phyloP scores from a whole-genome alignment of 352 stramenopile species.

The Phytophthora hibernalis region DNA sequence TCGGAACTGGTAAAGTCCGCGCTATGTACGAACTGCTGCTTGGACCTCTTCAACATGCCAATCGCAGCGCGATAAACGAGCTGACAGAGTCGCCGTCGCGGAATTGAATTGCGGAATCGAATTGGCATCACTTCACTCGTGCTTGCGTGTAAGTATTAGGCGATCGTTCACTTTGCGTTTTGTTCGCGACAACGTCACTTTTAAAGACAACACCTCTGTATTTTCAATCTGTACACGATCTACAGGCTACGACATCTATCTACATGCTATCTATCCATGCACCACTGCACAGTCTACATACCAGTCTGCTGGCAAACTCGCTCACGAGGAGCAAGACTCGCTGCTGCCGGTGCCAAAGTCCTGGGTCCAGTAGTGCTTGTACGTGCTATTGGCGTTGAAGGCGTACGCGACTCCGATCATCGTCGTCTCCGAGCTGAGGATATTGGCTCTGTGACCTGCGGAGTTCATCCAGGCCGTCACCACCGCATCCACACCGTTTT shows the following conservation, averaged over 20 bases:
- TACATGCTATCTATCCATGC: constrained; percentile 5
- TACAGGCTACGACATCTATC: too few species aligned
- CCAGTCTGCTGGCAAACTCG: too few species aligned
- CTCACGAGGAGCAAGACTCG: constrained; percentile 33
- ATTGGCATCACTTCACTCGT: not conserved
- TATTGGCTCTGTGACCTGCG: constrained; percentile 34
- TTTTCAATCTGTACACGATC: not conserved
- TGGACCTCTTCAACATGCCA: constrained; percentile 3
- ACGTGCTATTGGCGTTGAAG: constrained; percentile 45
- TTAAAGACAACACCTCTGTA: too few species aligned
- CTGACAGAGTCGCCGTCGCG: not conserved
- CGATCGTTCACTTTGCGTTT: too few species aligned
- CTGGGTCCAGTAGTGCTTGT: constrained; percentile 72
- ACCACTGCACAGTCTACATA: not conserved
- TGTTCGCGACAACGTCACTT: too few species aligned
- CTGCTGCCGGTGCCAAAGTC: constrained; percentile 47
- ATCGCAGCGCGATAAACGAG: not conserved
- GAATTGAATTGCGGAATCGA: too few species aligned
- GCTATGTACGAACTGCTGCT: not conserved
- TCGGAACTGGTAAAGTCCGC: not conserved
- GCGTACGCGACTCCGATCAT: constrained; percentile 53
- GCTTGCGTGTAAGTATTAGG: not conserved
- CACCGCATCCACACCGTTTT: constrained; percentile 36
- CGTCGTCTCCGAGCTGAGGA: constrained; percentile 31
- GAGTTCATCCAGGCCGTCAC: constrained; percentile 54